Conservation (phyloP, 495 filamentous ascomycete species). For the Lophiostoma macrostomum region DNA sequence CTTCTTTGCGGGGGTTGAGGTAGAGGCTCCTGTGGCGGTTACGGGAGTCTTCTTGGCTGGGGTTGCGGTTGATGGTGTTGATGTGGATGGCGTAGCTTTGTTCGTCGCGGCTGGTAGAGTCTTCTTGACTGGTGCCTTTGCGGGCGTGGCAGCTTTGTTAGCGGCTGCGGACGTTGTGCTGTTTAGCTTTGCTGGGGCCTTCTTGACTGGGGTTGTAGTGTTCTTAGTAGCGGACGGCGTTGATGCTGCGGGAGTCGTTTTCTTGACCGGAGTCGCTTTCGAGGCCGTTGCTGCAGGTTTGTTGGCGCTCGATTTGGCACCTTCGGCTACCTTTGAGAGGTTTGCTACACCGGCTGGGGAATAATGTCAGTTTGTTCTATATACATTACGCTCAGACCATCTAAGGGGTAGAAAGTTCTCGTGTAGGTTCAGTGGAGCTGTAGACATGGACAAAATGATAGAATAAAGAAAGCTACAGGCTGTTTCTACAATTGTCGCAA, state of each 20-base stretch:
- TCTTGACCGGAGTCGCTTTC: slow-evolving; percentile 15
- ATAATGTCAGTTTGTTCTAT: no score
- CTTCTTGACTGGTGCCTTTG: slow-evolving; percentile 6
- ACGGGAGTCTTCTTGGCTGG: no score
- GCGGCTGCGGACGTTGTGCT: no score
- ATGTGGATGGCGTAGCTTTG: background rate
- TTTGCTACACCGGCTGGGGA: slow-evolving; percentile 10
- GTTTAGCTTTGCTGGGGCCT: slow-evolving; percentile 1
- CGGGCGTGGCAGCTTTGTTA: background rate
- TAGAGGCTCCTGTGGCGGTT: no score
- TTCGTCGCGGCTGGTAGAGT: slow-evolving; percentile 1
- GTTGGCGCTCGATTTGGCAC: slow-evolving; percentile 8
- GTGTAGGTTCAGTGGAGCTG: no score
- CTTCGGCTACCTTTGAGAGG: slow-evolving; percentile 19
- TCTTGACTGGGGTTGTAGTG: slow-evolving; percentile 11
- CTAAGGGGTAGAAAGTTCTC: no score
- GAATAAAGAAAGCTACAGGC: no score
- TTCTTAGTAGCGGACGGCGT: slow-evolving; percentile 1
- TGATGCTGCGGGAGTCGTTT: slow-evolving; percentile 5
- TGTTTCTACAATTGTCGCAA: no score
- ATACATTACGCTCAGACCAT: no score
- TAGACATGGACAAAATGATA: no score
- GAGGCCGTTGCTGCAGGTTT: slow-evolving; percentile 12
- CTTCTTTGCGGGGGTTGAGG: slow-evolving; percentile 14
- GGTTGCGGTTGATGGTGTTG: background rate